Evolutionary conservation across 169 alveolate genomes (phyloP), one percentile per base, ranked within the genome.

Genomic region (Plasmodium ovale): DNA sequence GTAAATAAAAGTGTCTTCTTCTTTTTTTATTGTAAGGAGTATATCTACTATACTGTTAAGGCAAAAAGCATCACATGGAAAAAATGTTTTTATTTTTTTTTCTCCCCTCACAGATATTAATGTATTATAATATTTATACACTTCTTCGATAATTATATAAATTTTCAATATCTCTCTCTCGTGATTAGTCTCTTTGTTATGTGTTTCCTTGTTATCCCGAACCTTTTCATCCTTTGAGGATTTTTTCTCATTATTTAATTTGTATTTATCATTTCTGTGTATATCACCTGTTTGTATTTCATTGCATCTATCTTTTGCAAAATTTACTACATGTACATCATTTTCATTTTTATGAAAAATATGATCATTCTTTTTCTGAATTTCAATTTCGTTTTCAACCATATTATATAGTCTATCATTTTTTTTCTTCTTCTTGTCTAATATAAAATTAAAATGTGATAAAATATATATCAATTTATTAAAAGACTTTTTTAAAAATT

Each of bases 21-120:
- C 77, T 62, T 65, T 25, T 37, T 64, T 77, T 56, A 77, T n/a
- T 23, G 33, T 44, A 39, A 77, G 74, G 35, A 77, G 54, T 21
- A 47, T n/a, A 39, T 77, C 69, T 3, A 64, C 68, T 42, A 77
- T 77, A 14, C 16, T 31, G 23, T 68, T 62, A 47, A 77, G 64
- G 56, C 53, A 62, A 58, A 62, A 60, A 14, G 79, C 10, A 10
- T 77, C 68, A 77, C 89, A 77, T n/a, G 79, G 67, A 49, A 62
- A 77, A 0, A 77, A 49, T 9, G 89, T 62, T 77, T 77, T 77
- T 27, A 77, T 62, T 77, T 62, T 77, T 64, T 77, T 77, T 47
- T 77, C 89, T 39, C 79, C 79, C 39, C 89, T 77, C 5, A 77
- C 77, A 9, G 89, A 77, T 44, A 77, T 77, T 16, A 77, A 58